A percentile compares a stretch with the other conserved stretches of the same genome.
phyloP scores from a whole-genome alignment of 768 basidiomycete species.

The Trametes elegans region DNA sequence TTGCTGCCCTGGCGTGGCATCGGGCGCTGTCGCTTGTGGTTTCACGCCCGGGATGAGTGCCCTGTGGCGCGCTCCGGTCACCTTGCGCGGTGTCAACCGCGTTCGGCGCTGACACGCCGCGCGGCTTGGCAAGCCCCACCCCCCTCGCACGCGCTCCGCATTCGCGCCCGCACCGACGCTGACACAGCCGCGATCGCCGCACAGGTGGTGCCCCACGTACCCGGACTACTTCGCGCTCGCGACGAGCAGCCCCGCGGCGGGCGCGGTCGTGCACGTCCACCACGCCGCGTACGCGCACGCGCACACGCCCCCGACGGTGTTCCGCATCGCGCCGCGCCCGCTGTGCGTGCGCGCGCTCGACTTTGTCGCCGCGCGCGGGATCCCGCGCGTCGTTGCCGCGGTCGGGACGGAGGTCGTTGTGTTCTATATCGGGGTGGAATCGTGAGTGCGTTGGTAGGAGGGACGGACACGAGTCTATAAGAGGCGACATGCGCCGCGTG shows the following conservation, averaged over 20 bases:
- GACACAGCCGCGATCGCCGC: not conserved
- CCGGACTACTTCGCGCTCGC: constrained; percentile 80
- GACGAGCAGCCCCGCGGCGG: constrained; percentile 52
- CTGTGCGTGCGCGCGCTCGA: constrained; percentile 73
- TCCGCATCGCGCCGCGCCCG: constrained; percentile 59
- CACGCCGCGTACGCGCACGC: constrained; percentile 63
- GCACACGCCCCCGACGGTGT: constrained; percentile 58
- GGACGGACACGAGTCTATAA: not conserved
- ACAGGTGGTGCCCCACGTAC: constrained; percentile 75
- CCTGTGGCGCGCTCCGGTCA: no score
- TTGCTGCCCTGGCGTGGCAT: no score
- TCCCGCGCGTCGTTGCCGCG: constrained; percentile 67
- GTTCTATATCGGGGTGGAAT: constrained; percentile 65
- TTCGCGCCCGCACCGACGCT: not conserved
- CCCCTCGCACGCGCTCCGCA: no score
- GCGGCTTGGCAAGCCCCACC: not conserved
- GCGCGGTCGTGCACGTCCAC: constrained; percentile 69
- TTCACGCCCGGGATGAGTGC: no score
- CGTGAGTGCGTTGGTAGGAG: constrained; percentile 2
- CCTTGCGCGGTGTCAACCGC: no score
- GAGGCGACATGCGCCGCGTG: no score
- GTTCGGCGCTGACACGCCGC: not conserved
- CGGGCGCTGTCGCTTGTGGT: no score
- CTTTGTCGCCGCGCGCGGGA: constrained; percentile 60
- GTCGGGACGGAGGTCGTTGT: constrained; percentile 57